These are phyloP conservation scores for Cercospora sesami DNA, from an alignment of 2,329 filamentous ascomycete species.

Conservation along the genomic window DNA sequence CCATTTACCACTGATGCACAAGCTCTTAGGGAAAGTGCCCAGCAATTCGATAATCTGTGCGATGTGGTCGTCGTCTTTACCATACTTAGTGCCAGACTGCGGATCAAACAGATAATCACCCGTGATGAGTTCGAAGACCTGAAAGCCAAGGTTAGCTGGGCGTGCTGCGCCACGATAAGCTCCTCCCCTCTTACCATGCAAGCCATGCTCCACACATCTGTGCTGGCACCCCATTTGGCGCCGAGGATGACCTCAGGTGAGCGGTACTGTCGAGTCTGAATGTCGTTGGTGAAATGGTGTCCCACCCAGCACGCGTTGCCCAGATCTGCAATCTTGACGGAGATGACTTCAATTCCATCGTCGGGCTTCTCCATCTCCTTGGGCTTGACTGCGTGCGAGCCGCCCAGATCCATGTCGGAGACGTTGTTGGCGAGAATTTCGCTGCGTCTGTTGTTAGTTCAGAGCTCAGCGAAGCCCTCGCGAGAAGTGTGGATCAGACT, in stretches of 20 bases:
- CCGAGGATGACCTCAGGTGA: slow-evolving; percentile 97
- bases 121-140: slow-evolving; percentile 97
- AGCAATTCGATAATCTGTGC: slow-evolving; percentile 98
- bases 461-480: slow-evolving; percentile 24
- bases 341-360: slow-evolving; percentile 73
- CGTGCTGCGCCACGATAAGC: background rate
- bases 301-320: slow-evolving; percentile 99
- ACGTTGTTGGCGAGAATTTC: slow-evolving; percentile 91
- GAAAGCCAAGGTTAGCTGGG: slow-evolving; percentile 25
- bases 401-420: slow-evolving; percentile 90
- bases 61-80: slow-evolving; percentile 98
- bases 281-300: slow-evolving; percentile 99
- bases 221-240: slow-evolving; percentile 98
- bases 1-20: slow-evolving; percentile 94
- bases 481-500: slow-evolving; percentile 43
- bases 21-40: slow-evolving; percentile 85
- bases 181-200: slow-evolving; percentile 72
- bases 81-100: slow-evolving; percentile 97
- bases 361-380: slow-evolving; percentile 65
- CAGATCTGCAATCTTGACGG: slow-evolving; percentile 97
- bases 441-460: slow-evolving; percentile 36
- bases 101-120: slow-evolving; percentile 98
- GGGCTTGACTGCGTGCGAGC: slow-evolving; percentile 54
- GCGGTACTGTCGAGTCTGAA: slow-evolving; percentile 94
- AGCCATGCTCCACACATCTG: slow-evolving; percentile 99